Conservation (phyloP, 257 asterid species). For the Nicotiana otophora region DNA sequence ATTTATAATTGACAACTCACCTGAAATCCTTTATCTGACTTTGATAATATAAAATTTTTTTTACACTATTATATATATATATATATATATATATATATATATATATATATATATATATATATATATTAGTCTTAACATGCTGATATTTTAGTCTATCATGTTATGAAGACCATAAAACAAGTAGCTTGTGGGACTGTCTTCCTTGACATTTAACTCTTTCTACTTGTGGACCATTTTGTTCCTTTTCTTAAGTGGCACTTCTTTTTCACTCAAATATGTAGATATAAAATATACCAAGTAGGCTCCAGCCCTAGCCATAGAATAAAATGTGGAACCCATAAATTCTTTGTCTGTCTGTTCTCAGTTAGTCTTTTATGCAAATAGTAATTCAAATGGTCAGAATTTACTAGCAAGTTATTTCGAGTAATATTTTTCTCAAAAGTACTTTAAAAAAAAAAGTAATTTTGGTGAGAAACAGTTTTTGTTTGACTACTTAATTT, state of each 20-base stretch:
- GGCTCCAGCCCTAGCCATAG: slow-evolving; percentile 30
- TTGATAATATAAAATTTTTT: background rate
- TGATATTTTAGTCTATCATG: slow-evolving; percentile 25
- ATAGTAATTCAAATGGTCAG: background rate
- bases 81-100: no score
- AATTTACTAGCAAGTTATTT: background rate
- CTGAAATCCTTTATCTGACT: no score
- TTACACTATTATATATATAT: no score
- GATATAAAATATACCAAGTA: slow-evolving; percentile 30
- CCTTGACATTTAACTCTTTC: slow-evolving; percentile 30
- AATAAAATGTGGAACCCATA: slow-evolving; percentile 6
- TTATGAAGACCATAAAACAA: slow-evolving; percentile 56
- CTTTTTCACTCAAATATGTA: slow-evolving; percentile 15
- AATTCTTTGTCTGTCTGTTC: background rate
- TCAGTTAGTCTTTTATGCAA: background rate
- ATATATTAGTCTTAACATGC: no score
- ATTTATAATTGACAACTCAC: background rate
- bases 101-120: no score
- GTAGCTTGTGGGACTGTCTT: slow-evolving; percentile 62
- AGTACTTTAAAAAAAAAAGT: no score
- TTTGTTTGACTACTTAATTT: no score
- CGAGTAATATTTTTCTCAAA: no score
- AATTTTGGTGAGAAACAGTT: no score
- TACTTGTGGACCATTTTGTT: slow-evolving; percentile 38
- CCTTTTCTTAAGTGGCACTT: slow-evolving; percentile 1